Base-by-base conservation (phyloP, 1,284 basidiomycete species). In the Lignosus rhinocerotis region DNA sequence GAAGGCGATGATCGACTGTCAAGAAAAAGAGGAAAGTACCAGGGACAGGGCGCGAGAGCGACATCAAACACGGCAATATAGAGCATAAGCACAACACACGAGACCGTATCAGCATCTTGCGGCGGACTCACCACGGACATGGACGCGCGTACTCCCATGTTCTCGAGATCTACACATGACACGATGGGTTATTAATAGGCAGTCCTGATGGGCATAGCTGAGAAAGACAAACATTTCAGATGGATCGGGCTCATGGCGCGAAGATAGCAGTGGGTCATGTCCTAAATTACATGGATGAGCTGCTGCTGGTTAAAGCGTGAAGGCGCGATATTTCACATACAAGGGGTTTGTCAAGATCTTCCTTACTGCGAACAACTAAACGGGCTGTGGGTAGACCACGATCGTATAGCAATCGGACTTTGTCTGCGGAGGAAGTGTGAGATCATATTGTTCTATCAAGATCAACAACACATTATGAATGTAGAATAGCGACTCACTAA, bases 201-300 rank as follows among this genome's bases (percentile, higher is more conserved):
- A 3, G 12, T 25, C 11, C 44, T 4, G 44, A 16, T 49, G 33
- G 32, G 30, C 33, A 25, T 6, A 53, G 36, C 56, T 63, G 58
- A 9, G 58, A 64, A 14, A 58, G 49, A 55, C 83, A 51, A 66
- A 90, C 88, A 95, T 76, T 93, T 88, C 66, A 93, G 75, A 70
- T 95, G 93, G 55, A 95, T 93, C 2, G 93, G 93, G 67, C 90
- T 92, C 92, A 95, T 95, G 1, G 93, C 92, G 16, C 93, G 85
- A 12, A 95, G 77, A 69, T 90, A 92, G 60, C 87, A 91, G 71
- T 94, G 90, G 0, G 93, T 94, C 92, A 95, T 94, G 70, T 95
- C 86, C 80, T 84, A 57, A 21, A 48, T 6, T 32, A 30, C 4
- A 16, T 58, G 12, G 21, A 30, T 45, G 36, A 51, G 38, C 49